Evolutionary conservation across 2,329 filamentous ascomycete species (phyloP), one percentile per base, ranked within the genome.

Genomic region (Hyphodiscus sp.): DNA sequence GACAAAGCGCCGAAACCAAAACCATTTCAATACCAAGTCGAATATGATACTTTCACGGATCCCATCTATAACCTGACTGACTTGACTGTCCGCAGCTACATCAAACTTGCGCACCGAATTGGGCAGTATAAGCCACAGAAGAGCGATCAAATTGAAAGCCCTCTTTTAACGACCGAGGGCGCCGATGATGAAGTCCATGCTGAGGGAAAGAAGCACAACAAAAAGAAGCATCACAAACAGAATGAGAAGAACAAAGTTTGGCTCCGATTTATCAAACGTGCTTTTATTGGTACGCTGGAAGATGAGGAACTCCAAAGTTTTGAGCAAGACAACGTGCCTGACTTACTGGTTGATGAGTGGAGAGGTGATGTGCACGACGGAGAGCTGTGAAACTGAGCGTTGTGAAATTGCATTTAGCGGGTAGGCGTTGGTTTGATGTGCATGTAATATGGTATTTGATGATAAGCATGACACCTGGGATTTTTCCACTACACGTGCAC

Each of bases 31-130:
- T 97, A 82, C 65, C 79, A 95, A 66, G 75, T 95, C 47, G 90
- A 96, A 69, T 99, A 99, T 68, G 84, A 85, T 68, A 97, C 91
- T 0, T 85, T 82, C 52, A 79, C 84, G 20, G 91, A 97, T 67
- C 72, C 82, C 54, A 70, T 86, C 1, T 96, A 91, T 68, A 79
- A 81, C 56, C 71, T 96, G 62, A 76, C 81, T 44, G 92, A 97
- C 70, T 73, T 99, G 68, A 97, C 92, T 0, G 87, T 96, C 50
- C 78, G 81, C 58, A 95, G 83, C 67, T 87, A 87, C 67, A 74
- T 97, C 45, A 79, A 87, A 56, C 77, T 97, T 47, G 94, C 94
- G 11, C 81, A 85, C 58, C 78, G 85, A 51, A 95, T 97, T 65
- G 88, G 87, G 1, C 73, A 80, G 50, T 73, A 72, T 47, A 70